Conservation (phyloP, 331 rosid genomes). For the Pyrus hybrid region DNA sequence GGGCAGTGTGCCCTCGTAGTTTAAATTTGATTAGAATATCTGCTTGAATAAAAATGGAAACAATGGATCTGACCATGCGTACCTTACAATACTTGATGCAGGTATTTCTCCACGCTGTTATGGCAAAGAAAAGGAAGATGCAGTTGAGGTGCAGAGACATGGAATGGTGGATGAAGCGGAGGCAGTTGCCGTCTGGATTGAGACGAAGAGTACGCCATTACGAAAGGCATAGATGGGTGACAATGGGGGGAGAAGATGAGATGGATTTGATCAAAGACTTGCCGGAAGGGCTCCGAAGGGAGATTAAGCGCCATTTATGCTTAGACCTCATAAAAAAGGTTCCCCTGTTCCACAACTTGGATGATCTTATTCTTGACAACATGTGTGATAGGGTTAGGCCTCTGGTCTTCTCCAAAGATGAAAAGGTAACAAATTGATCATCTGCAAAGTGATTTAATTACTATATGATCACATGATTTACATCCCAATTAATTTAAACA, state of each 20-base stretch:
- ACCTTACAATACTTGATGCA: conserved; percentile 4
- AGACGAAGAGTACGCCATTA: conserved; percentile 82
- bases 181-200: conserved; percentile 78
- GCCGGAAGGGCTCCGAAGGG: conserved; percentile 91
- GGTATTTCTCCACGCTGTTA: conserved; percentile 89
- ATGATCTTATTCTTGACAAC: conserved; percentile 90
- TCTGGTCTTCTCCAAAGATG: conserved; percentile 74
- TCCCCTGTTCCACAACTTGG: conserved; percentile 86
- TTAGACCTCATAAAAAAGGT: conserved; percentile 87
- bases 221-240: conserved; percentile 84
- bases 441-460: not conserved
- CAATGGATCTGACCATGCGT: conserved; percentile 10
- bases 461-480: not conserved
- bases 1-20: not conserved
- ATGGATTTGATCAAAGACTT: conserved; percentile 81
- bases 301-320: conserved; percentile 81
- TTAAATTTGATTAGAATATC: not conserved
- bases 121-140: conserved; percentile 95
- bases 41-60: not conserved
- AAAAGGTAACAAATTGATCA: conserved; percentile 54
- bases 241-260: conserved; percentile 95
- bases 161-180: conserved; percentile 99
- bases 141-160: conserved; percentile 89
- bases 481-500: conserved; percentile 13
- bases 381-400: conserved; percentile 87